Evolutionary conservation across 1,284 basidiomycete species (phyloP).

Genomic region (Ganoderma multipileum): DNA sequence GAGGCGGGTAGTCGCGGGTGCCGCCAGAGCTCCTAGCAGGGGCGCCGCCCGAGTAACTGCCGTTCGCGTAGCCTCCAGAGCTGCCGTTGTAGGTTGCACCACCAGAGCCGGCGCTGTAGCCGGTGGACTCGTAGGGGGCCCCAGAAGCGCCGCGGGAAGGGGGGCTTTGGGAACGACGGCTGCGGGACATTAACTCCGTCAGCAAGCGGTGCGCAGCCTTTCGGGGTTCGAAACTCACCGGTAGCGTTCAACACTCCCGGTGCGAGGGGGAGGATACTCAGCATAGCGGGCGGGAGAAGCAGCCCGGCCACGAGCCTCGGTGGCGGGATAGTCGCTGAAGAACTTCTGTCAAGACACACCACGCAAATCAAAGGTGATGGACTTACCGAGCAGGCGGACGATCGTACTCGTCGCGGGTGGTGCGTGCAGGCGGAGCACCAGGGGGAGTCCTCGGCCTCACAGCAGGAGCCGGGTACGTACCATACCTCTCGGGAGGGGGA

Average conservation of each 20-base stretch:
- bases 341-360: slow-evolving; percentile 18
- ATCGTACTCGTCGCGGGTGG: slow-evolving; percentile 55
- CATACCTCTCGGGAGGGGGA: slow-evolving; percentile 47
- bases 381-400: slow-evolving; percentile 55
- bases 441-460: slow-evolving; percentile 56
- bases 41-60: slow-evolving; percentile 56
- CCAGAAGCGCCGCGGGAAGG: slow-evolving; percentile 46
- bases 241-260: slow-evolving; percentile 52
- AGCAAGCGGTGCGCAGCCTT: neutral
- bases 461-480: slow-evolving; percentile 44
- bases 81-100: slow-evolving; percentile 56
- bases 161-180: slow-evolving; percentile 79
- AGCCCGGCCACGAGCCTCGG: slow-evolving; percentile 62
- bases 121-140: slow-evolving; percentile 45
- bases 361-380: slow-evolving; percentile 7
- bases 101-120: slow-evolving; percentile 52
- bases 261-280: slow-evolving; percentile 59
- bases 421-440: slow-evolving; percentile 44
- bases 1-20: slow-evolving; percentile 64
- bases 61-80: slow-evolving; percentile 44
- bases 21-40: slow-evolving; percentile 45
- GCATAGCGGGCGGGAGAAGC: slow-evolving; percentile 58
- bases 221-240: slow-evolving; percentile 49
- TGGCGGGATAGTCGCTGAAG: slow-evolving; percentile 53
- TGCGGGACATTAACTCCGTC: slow-evolving; percentile 34